These are phyloP conservation scores for Entomortierella parvispora DNA, from an alignment of 192 early-diverging fungal genomes.

Conservation along the genomic window DNA sequence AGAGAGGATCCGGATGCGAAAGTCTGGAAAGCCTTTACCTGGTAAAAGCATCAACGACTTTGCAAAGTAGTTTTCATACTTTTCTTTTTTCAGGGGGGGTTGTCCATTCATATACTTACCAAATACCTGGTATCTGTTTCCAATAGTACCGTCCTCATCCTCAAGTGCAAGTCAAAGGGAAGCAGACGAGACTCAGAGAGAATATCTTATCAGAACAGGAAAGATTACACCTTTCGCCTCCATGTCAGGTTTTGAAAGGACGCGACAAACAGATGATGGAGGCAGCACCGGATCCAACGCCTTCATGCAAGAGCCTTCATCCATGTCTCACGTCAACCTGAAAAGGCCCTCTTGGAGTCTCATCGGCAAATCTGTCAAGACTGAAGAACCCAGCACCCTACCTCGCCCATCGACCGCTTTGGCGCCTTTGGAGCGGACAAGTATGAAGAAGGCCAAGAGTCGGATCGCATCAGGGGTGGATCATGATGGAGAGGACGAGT, in stretches of 20 bases:
- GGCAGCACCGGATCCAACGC: conserved; percentile 7
- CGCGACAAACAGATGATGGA: conserved; percentile 3
- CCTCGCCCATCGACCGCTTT: not conserved
- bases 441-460: conserved; percentile 32
- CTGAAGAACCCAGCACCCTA: not conserved
- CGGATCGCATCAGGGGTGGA: conserved; percentile 27
- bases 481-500: conserved; percentile 8
- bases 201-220: conserved; percentile 73
- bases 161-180: conserved; percentile 18
- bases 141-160: conserved; percentile 25
- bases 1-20: conserved; percentile 46
- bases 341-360: conserved; percentile 30
- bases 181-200: conserved; percentile 67
- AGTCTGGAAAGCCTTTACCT: conserved; percentile 17
- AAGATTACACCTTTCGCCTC: conserved; percentile 76
- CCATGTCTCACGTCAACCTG: conserved; percentile 32
- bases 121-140: conserved; percentile 10
- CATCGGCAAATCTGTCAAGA: conserved; percentile 15
- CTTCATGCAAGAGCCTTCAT: not conserved
- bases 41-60: conserved; percentile 16
- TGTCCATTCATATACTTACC: too few species aligned
- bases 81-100: too few species aligned
- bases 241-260: conserved; percentile 47
- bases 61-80: conserved; percentile 7
- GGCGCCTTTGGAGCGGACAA: conserved; percentile 28